Conservation (phyloP, 257 asterid species). For the Plantago major region DNA sequence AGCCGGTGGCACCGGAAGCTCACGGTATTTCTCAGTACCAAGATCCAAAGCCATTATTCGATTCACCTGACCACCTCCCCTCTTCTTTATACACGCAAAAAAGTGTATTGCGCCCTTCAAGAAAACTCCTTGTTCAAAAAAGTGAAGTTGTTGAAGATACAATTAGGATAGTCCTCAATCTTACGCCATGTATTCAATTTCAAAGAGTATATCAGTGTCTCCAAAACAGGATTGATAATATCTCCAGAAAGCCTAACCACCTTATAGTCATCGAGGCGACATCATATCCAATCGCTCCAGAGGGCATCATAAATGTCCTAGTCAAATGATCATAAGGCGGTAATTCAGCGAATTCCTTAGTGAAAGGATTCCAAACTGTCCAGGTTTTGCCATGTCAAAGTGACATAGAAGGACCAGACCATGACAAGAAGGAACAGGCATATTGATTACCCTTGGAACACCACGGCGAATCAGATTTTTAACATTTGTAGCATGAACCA, state of each 20-base stretch:
- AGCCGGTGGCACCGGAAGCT: not conserved
- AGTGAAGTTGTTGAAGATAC: not conserved
- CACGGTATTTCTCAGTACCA: not conserved
- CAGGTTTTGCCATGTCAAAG: not conserved
- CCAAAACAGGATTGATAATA: not conserved
- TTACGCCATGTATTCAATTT: not conserved
- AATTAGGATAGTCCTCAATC: not conserved
- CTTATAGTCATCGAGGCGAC: not conserved
- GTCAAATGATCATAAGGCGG: not conserved
- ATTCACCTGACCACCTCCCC: not conserved
- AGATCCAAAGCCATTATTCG: slow-evolving; percentile 2
- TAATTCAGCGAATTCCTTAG: not conserved
- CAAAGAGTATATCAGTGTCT: not conserved
- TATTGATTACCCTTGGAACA: not conserved
- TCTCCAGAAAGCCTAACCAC: not conserved
- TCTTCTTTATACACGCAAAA: not conserved
- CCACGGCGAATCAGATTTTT: not conserved
- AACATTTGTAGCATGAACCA: not conserved
- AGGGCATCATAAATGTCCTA: not conserved
- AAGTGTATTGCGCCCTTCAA: not conserved
- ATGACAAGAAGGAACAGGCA: not conserved
- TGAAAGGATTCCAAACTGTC: not conserved
- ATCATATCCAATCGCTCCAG: not conserved
- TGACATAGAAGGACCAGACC: not conserved
- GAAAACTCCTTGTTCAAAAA: not conserved